Evolutionary conservation across 306 rosid species (phyloP).

Genomic region (Rosa rugosa): DNA sequence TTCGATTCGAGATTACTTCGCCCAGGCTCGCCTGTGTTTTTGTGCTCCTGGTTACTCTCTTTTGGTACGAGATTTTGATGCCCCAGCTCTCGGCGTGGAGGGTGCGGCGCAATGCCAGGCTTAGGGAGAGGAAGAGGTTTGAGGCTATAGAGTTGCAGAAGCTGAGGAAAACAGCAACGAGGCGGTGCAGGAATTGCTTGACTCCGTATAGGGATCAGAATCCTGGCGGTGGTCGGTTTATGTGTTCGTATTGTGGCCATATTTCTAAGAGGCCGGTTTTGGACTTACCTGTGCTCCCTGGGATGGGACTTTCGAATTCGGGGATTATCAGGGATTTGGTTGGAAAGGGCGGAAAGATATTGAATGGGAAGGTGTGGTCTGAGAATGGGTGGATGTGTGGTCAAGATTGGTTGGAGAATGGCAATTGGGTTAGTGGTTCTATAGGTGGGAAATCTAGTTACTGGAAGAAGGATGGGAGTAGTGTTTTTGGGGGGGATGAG

Average conservation of each 20-base stretch:
- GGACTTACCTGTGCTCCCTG: conserved; percentile 82
- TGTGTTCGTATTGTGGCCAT: conserved; percentile 98
- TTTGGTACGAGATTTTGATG: conserved; percentile 99
- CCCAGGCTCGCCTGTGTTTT: conserved; percentile 93
- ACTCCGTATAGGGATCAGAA: conserved; percentile 95
- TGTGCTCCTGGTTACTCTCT: conserved; percentile 87
- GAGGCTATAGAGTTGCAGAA: conserved; percentile 94
- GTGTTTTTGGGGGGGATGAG: conserved; percentile 72
- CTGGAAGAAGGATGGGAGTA: conserved; percentile 67
- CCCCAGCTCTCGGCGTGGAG: conserved; percentile 99
- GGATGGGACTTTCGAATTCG: conserved; percentile 63
- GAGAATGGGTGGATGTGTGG: conserved; percentile 91
- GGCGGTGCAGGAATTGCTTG: conserved; percentile 89
- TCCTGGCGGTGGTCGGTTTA: conserved; percentile 95
- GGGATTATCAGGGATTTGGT: conserved; percentile 76
- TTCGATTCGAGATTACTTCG: conserved; percentile 91
- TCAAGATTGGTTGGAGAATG: conserved; percentile 91
- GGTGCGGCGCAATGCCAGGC: conserved; percentile 63
- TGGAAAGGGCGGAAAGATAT: conserved; percentile 86
- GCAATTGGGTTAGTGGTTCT: conserved; percentile 77
- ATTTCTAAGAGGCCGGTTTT: conserved; percentile 89
- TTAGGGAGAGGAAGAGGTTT: conserved; percentile 85
- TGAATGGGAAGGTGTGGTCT: conserved; percentile 83
- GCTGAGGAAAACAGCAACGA: conserved; percentile 80
- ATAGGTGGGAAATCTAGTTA: conserved; percentile 52